A percentile compares a stretch with the other conserved stretches of the same genome.
These are phyloP conservation scores for Botrytis fabae DNA, from an alignment of 2,329 filamentous ascomycete genomes.

Conservation along the genomic window DNA sequence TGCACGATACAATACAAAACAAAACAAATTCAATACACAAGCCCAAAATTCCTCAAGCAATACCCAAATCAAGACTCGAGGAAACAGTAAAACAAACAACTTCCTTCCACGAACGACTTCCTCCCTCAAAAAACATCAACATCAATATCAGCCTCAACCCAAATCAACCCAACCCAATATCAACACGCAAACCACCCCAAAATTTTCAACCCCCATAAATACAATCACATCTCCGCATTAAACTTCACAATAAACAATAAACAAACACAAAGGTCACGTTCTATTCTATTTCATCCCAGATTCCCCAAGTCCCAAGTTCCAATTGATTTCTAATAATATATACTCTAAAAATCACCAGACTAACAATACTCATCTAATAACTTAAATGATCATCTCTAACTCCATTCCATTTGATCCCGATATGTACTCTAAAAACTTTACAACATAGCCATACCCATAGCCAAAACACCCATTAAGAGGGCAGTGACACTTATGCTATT, in stretches of 20 bases:
- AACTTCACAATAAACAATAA: not conserved
- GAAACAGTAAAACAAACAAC: no score
- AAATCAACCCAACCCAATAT: no score
- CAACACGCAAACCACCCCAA: no score
- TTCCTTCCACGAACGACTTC: no score
- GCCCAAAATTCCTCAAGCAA: no score
- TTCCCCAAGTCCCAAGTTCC: not conserved
- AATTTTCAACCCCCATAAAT: not conserved
- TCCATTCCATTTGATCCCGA: not conserved
- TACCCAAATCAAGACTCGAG: no score
- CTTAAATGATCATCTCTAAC: not conserved
- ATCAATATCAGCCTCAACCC: not conserved
- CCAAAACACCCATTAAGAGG: conserved; percentile 4
- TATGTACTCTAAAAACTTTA: not conserved
- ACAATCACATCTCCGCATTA: not conserved
- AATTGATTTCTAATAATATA: not conserved
- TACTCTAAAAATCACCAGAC: not conserved
- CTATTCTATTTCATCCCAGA: not conserved
- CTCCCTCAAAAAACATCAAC: no score
- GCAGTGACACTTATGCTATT: not conserved
- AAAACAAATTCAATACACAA: no score
- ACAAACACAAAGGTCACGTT: not conserved
- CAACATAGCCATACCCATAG: not conserved
- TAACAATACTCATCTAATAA: not conserved
- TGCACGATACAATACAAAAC: no score